Evolutionary conservation across 2,329 filamentous ascomycete species (phyloP).

Genomic region (Metarhizium guizhouense): DNA sequence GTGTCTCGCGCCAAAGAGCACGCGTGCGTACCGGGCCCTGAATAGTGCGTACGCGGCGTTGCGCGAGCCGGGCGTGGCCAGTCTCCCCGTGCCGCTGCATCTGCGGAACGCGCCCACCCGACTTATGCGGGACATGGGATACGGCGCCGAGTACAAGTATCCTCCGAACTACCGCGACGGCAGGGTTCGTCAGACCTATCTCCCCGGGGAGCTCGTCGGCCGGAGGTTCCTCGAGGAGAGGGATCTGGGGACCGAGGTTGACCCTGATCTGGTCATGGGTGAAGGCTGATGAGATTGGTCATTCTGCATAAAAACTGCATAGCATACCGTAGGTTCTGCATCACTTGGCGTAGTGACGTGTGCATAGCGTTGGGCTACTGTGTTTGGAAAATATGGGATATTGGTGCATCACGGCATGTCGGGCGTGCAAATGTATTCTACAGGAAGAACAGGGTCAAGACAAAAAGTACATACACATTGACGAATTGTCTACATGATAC

Average conservation of each 20-base stretch:
- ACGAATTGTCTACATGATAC: too few relatives aligned
- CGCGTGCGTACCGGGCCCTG: constrained; percentile 72
- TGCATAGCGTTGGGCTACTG: background rate
- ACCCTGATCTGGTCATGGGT: constrained; percentile 52
- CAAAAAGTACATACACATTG: too few relatives aligned
- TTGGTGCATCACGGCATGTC: too few relatives aligned
- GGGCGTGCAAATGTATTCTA: too few relatives aligned
- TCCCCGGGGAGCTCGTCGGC: constrained; percentile 68
- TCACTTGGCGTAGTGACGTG: background rate
- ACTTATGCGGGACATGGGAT: constrained; percentile 88
- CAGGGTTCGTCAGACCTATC: constrained; percentile 75
- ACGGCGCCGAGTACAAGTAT: constrained; percentile 90
- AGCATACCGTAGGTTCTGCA: background rate
- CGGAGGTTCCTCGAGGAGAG: constrained; percentile 68
- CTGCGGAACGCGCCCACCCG: constrained; percentile 85
- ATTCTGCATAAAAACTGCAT: background rate
- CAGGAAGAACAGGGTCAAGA: too few relatives aligned
- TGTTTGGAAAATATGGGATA: too few relatives aligned
- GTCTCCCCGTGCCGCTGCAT: constrained; percentile 76
- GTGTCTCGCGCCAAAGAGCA: constrained; percentile 75
- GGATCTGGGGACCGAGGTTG: constrained; percentile 71
- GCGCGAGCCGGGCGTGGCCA: constrained; percentile 73
- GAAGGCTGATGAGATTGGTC: constrained; percentile 4
- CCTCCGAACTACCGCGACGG: constrained; percentile 85
- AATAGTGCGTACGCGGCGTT: constrained; percentile 73